Percentiles rank a stretch among this genome's conserved stretches.
Evolutionary conservation across 768 basidiomycete genomes (phyloP).

Genomic region (Kwoniella sp.): DNA sequence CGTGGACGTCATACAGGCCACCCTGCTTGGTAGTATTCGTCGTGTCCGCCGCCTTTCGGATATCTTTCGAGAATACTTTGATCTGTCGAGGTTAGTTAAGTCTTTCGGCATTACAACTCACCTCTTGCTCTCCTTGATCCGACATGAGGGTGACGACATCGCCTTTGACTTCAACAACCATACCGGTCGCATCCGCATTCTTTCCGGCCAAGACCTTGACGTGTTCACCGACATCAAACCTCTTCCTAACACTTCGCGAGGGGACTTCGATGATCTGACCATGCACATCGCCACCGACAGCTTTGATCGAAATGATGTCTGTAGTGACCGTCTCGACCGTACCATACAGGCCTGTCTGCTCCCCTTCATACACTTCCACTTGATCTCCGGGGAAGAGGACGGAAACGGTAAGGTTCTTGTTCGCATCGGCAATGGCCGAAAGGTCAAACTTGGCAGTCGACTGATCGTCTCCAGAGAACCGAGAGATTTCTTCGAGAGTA

Average conservation of each 20-base stretch:
- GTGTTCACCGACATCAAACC: constrained; percentile 95
- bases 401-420: constrained; percentile 81
- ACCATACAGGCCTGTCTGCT: constrained; percentile 88
- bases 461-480: constrained; percentile 68
- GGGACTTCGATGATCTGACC: constrained; percentile 45
- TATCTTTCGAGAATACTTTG: constrained; percentile 93
- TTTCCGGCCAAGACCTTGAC: constrained; percentile 97
- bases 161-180: constrained; percentile 86
- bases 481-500: constrained; percentile 91
- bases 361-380: constrained; percentile 94
- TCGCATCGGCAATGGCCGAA: constrained; percentile 85
- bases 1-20: constrained; percentile 92
- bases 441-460: constrained; percentile 71
- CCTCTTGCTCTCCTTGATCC: constrained; percentile 97
- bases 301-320: constrained; percentile 80
- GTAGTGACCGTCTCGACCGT: constrained; percentile 81
- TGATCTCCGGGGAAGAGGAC: constrained; percentile 97
- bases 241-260: constrained; percentile 82
- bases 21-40: constrained; percentile 85
- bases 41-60: constrained; percentile 94
- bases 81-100: constrained; percentile 57
- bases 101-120: constrained; percentile 45
- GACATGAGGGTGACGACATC: constrained; percentile 85
- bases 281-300: constrained; percentile 63
- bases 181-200: constrained; percentile 89